Evolutionary conservation across 1,284 basidiomycete genomes (phyloP).

Genomic region (Rhizoctonia solani): DNA sequence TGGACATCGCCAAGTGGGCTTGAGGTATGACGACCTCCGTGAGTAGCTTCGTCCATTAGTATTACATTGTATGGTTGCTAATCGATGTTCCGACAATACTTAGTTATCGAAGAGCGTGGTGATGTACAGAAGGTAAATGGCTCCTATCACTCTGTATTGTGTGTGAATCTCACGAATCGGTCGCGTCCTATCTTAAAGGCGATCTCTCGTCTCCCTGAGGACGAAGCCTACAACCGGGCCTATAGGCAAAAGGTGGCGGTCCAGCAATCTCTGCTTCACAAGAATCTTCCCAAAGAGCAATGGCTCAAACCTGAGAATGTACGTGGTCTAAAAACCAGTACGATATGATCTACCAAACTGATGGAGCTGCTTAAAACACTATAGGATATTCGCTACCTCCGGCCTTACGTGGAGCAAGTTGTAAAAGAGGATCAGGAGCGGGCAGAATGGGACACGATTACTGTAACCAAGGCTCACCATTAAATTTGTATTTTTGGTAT

Average conservation of each 20-base stretch:
- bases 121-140: conserved; percentile 79
- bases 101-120: conserved; percentile 85
- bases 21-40: conserved; percentile 95
- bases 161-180: neutral
- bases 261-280: conserved; percentile 81
- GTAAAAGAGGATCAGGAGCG: conserved; percentile 81
- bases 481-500: conserved; percentile 3
- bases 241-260: conserved; percentile 88
- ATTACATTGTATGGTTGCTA: neutral
- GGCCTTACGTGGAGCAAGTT: conserved; percentile 78
- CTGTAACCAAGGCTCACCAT: conserved; percentile 47
- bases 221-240: conserved; percentile 87
- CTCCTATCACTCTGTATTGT: conserved; percentile 32
- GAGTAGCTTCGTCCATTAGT: no score
- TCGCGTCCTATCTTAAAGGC: conserved; percentile 59
- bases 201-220: conserved; percentile 75
- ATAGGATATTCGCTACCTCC: conserved; percentile 91
- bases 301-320: conserved; percentile 85
- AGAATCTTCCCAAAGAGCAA: conserved; percentile 80
- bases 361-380: conserved; percentile 19
- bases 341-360: conserved; percentile 15
- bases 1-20: conserved; percentile 88
- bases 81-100: conserved; percentile 2
- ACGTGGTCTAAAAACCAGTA: conserved; percentile 42
- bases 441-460: conserved; percentile 79